Base-by-base conservation (phyloP, 495 filamentous ascomycete genomes). In the Annulohypoxylon nitens region DNA sequence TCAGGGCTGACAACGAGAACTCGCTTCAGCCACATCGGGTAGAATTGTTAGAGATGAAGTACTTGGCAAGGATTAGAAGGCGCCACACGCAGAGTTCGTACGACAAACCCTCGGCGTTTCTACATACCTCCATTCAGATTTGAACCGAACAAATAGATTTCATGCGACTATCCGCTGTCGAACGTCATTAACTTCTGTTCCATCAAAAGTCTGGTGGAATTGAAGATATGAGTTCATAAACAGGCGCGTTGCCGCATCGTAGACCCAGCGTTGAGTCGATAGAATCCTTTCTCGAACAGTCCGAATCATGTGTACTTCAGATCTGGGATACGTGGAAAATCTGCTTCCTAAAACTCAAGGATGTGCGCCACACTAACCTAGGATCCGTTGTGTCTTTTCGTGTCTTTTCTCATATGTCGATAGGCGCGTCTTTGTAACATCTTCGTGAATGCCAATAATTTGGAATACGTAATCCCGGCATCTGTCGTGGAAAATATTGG, bases 1-100 rank as follows among this genome's bases (percentile, higher is more conserved):
- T 64, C 43, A 73, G 63, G 12, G 63, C 69, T 67, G 63, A 68
- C 51, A 39, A 59, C 30, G 33, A 47, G 20, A 6, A 36, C 10
- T 54, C 8, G 57, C 47, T 45, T n/a, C 41, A 58, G 63, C 70
- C 59, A 57, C 25, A 60, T 8, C 25, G 2, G 26, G 48, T 58
- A 48, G 48, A 37, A 41, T 20, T 10, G 30, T 9, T 26, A n/a
- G 25, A 34, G 16, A 57, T 16, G 39, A 18, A 43, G 58, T 4
- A 41, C 26, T 50, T 39, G 62, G 45, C 48, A n/a, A 33, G 39
- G 45, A 51, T 18, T 26, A 30, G 20, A 39, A 54, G 57, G 26
- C 30, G 37, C 57, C 55, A 54, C 45, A 41, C 23, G 60, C 5
- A 53, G 14, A 34, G 14, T 43, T 45, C 18, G 34, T 20, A 33